Conservation (phyloP, 208 protist species). For the Jaenimonas drosophilae region DNA sequence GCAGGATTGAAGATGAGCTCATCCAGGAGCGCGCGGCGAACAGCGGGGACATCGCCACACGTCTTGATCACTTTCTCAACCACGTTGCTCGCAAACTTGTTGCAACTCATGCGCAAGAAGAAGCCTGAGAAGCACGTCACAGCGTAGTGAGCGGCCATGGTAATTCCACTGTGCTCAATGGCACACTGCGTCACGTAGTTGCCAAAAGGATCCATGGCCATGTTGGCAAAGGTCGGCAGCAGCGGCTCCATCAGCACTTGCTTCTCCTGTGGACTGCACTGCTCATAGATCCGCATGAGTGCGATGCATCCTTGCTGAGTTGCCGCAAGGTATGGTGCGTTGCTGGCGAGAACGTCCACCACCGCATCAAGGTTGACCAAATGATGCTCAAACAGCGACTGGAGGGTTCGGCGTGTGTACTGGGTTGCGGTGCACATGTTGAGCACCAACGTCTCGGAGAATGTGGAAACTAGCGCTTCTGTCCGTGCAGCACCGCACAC, state of each 20-base stretch:
- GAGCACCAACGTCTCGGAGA: constrained; percentile 62
- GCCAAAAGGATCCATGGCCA: constrained; percentile 72
- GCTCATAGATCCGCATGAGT: constrained; percentile 78
- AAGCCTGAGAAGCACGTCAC: constrained; percentile 39
- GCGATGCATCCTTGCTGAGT: constrained; percentile 85
- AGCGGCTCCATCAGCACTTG: constrained; percentile 39
- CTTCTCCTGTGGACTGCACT: constrained; percentile 44
- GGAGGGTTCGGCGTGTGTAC: constrained; percentile 66
- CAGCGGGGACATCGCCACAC: constrained; percentile 48
- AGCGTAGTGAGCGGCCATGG: constrained; percentile 47
- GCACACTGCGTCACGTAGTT: constrained; percentile 89
- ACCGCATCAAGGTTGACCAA: constrained; percentile 45
- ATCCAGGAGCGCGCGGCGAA: constrained; percentile 58
- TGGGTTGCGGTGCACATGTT: constrained; percentile 75
- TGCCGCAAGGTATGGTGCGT: constrained; percentile 68
- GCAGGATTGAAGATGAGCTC: constrained; percentile 78
- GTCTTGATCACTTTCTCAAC: constrained; percentile 68
- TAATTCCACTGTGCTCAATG: constrained; percentile 56
- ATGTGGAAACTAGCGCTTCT: constrained; percentile 29
- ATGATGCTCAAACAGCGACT: constrained; percentile 34
- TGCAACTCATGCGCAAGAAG: constrained; percentile 62
- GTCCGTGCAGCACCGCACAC: constrained; percentile 37
- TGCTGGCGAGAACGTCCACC: constrained; percentile 44
- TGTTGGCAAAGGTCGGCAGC: constrained; percentile 45
- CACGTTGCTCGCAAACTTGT: constrained; percentile 83